Evolutionary conservation across 1,284 basidiomycete genomes (phyloP).

Genomic region (Malassezia restricta): DNA sequence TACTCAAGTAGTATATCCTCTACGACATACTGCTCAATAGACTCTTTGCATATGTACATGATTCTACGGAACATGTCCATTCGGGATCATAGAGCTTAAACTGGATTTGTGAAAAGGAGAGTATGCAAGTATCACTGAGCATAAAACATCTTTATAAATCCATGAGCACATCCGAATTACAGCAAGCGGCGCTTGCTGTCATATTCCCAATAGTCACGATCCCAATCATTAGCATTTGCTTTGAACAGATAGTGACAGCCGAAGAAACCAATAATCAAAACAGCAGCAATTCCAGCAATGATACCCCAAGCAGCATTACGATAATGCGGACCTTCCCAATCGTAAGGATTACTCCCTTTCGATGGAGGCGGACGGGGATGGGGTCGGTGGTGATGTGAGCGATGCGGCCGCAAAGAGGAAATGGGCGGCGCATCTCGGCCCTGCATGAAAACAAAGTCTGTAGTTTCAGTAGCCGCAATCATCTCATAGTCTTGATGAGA

Average conservation of each 20-base stretch:
- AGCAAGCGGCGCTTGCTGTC: constrained; percentile 13
- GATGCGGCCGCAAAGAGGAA: background rate
- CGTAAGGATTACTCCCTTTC: background rate
- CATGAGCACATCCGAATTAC: background rate
- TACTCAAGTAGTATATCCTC: constrained; percentile 14
- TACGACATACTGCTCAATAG: background rate
- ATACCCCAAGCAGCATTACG: constrained; percentile 9
- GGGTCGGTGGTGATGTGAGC: background rate
- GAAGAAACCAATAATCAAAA: constrained; percentile 1
- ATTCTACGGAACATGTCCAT: background rate
- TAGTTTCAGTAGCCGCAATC: constrained; percentile 29
- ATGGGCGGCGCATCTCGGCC: background rate
- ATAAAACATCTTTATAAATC: background rate
- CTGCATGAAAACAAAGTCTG: constrained; percentile 23
- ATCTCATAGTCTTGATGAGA: constrained; percentile 42
- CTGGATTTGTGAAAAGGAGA: background rate
- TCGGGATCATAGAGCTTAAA: too few species aligned
- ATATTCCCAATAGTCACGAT: constrained; percentile 16
- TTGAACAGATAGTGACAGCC: constrained; percentile 5
- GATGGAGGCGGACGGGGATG: background rate
- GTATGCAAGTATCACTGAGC: background rate
- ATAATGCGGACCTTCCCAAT: constrained; percentile 1
- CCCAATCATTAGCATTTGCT: constrained; percentile 13
- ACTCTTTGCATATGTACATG: too few species aligned
- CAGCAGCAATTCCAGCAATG: constrained; percentile 7